Conservation (phyloP, 176 grass and related monocot species). For the Thalia dealbata region DNA sequence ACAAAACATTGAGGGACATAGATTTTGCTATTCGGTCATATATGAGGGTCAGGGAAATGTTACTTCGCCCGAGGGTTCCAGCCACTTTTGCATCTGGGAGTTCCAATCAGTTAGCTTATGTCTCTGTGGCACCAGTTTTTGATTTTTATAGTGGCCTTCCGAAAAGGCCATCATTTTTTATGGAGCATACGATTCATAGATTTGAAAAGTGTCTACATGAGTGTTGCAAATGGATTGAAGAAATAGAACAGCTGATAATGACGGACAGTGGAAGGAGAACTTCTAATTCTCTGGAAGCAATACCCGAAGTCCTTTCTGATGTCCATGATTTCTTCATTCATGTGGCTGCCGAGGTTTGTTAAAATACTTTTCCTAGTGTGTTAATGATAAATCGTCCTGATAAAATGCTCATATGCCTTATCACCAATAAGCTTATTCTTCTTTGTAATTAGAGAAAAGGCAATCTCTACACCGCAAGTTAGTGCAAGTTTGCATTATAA, state of each 20-base stretch:
- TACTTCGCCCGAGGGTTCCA: constrained; percentile 28
- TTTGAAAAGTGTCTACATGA: constrained; percentile 51
- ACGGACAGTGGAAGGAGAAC: constrained; percentile 38
- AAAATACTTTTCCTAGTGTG: not conserved
- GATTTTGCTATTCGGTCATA: constrained; percentile 57
- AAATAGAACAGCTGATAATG: constrained; percentile 65
- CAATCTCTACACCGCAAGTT: not conserved
- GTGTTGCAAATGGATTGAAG: constrained; percentile 49
- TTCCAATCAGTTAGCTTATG: constrained; percentile 33
- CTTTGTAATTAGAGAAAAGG: not conserved
- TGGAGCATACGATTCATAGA: constrained; percentile 40
- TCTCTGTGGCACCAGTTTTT: constrained; percentile 23
- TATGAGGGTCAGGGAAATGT: constrained; percentile 37
- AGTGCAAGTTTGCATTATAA: not conserved
- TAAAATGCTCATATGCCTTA: not conserved
- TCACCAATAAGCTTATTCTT: not conserved
- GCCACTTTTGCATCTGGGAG: constrained; percentile 19
- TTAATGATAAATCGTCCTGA: not conserved
- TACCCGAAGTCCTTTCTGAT: constrained; percentile 67
- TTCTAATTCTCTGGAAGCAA: constrained; percentile 36
- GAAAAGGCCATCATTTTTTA: constrained; percentile 54
- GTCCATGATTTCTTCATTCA: constrained; percentile 77
- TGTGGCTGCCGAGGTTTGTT: constrained; percentile 75
- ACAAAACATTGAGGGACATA: constrained; percentile 39
- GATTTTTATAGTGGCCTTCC: constrained; percentile 37